Conservation (phyloP, 176 grass and related monocot genomes). For the Puccinellia tenuiflora region DNA sequence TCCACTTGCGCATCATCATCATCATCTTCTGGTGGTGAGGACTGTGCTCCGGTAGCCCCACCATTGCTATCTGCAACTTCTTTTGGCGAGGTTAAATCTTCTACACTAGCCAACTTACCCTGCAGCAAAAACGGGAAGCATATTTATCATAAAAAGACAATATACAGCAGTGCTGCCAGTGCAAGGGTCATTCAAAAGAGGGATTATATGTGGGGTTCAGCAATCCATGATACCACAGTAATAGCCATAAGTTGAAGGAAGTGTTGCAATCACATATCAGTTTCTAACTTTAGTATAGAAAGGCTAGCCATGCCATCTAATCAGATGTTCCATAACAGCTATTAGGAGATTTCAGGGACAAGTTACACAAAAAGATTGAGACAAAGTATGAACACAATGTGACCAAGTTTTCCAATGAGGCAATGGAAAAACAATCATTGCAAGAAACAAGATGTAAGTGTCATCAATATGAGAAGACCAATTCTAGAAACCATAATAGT, state of each 20-base stretch:
- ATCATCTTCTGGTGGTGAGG: constrained; percentile 39
- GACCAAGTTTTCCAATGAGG: not conserved
- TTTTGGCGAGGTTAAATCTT: constrained; percentile 13
- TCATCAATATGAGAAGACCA: not conserved
- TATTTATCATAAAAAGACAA: not conserved
- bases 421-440: not conserved
- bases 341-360: not conserved
- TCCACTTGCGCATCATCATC: constrained; percentile 39
- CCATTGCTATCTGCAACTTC: constrained; percentile 25
- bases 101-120: constrained; percentile 13
- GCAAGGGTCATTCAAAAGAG: not conserved
- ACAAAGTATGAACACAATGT: not conserved
- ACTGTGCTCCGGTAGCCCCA: constrained; percentile 10
- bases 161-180: not conserved
- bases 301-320: not conserved
- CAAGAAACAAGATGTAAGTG: not conserved
- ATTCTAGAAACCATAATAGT: not conserved
- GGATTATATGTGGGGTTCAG: not conserved
- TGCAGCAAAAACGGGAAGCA: not conserved
- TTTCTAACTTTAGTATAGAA: not conserved
- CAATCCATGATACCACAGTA: not conserved
- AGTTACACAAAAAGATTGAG: not conserved
- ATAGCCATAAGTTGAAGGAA: not conserved
- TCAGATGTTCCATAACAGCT: not conserved
- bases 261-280: not conserved